These are phyloP conservation scores for Pseudonitzschia pungens DNA, from an alignment of 108 stramenopile genomes.

Conservation along the genomic window DNA sequence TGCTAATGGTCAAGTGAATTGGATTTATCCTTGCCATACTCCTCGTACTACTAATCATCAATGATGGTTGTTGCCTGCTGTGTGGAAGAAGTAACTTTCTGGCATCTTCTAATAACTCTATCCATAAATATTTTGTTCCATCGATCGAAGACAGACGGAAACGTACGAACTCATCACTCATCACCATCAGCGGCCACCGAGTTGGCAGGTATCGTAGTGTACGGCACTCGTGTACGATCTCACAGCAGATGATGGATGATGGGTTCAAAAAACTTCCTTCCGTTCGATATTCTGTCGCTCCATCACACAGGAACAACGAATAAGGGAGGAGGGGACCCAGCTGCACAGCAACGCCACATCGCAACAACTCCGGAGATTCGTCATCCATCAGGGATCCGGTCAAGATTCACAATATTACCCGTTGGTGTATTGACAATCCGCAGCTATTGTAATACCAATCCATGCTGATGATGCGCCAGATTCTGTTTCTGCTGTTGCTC, in stretches of 20 bases:
- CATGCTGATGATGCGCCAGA: neutral
- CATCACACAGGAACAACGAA: neutral
- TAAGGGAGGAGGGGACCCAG: too few species aligned
- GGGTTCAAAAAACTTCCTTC: neutral
- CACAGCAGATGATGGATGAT: neutral
- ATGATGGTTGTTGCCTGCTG: too few species aligned
- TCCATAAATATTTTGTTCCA: neutral
- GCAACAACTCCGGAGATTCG: neutral
- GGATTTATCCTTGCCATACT: too few species aligned
- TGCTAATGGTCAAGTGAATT: too few species aligned
- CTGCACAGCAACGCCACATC: too few species aligned
- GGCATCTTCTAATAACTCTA: neutral
- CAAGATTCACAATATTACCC: too few species aligned
- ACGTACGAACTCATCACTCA: neutral
- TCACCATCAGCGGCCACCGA: neutral
- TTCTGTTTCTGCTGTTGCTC: neutral
- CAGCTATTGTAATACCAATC: neutral
- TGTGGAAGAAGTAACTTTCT: too few species aligned
- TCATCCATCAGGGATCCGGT: too few species aligned
- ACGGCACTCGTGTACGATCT: too few species aligned
- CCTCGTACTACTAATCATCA: too few species aligned
- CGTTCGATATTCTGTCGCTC: neutral
- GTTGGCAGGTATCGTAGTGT: too few species aligned
- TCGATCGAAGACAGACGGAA: constrained; percentile 1
- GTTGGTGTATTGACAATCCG: too few species aligned